phyloP scores from a whole-genome alignment of 768 basidiomycete genomes.

The Agrocybe chaxingu region DNA sequence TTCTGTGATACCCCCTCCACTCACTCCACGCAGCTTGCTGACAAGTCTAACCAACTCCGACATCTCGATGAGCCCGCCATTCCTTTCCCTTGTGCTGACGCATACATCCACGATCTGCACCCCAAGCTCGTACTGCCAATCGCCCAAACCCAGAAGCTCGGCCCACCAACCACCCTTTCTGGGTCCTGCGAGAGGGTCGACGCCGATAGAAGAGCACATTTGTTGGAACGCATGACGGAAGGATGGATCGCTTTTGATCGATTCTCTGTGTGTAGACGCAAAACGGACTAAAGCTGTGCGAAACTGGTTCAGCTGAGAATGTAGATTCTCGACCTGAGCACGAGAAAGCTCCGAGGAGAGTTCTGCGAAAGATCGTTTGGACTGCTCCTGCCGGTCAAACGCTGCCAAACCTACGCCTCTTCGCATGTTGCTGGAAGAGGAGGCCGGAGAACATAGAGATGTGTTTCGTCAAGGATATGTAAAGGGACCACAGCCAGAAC shows the following conservation, averaged over 20 bases:
- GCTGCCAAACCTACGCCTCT: conserved; percentile 87
- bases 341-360: conserved; percentile 79
- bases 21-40: conserved; percentile 68
- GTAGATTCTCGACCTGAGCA: conserved; percentile 73
- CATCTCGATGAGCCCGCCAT: conserved; percentile 92
- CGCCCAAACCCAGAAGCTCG: conserved; percentile 81
- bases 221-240: conserved; percentile 93
- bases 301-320: conserved; percentile 81
- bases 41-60: conserved; percentile 80
- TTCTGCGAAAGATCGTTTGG: conserved; percentile 74
- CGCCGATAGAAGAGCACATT: conserved; percentile 93
- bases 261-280: conserved; percentile 77
- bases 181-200: conserved; percentile 90
- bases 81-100: conserved; percentile 81
- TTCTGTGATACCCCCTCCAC: conserved; percentile 70
- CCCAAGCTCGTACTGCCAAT: conserved; percentile 95
- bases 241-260: conserved; percentile 78
- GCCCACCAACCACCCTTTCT: conserved; percentile 90
- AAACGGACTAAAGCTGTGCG: conserved; percentile 77
- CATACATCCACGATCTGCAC: conserved; percentile 94
- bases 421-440: conserved; percentile 23
- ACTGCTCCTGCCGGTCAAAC: conserved; percentile 83
- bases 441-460: background rate
- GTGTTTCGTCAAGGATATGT: too few relatives aligned
- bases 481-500: too few relatives aligned